phyloP scores from a whole-genome alignment of 495 filamentous ascomycete genomes.

The Polyplosphaeria fusca region DNA sequence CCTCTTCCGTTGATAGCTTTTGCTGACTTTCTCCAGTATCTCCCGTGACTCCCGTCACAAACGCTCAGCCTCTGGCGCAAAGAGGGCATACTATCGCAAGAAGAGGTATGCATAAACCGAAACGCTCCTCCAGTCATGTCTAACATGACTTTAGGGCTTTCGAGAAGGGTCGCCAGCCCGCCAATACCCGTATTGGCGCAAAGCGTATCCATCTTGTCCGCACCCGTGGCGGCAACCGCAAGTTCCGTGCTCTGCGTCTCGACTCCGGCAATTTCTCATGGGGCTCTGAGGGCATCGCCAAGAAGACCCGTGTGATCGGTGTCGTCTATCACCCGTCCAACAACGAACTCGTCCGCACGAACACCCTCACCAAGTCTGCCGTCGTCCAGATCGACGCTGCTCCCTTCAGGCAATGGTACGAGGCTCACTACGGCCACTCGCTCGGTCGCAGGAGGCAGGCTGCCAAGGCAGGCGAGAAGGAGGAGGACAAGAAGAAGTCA shows the following conservation, averaged over 20 bases:
- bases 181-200: conserved; percentile 96
- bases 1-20: background rate
- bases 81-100: conserved; percentile 90
- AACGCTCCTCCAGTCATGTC: conserved; percentile 37
- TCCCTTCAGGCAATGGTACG: conserved; percentile 99
- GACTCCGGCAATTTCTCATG: conserved; percentile 99
- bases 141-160: conserved; percentile 68
- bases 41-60: conserved; percentile 99
- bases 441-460: conserved; percentile 86
- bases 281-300: conserved; percentile 94
- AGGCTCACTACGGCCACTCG: conserved; percentile 93
- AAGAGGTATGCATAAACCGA: conserved; percentile 64
- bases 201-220: conserved; percentile 99
- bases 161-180: conserved; percentile 98
- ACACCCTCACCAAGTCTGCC: conserved; percentile 98
- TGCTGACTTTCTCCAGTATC: conserved; percentile 57
- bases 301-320: conserved; percentile 97
- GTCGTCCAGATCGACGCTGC: conserved; percentile 98
- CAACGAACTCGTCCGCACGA: conserved; percentile 99
- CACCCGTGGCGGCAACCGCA: conserved; percentile 97
- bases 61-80: conserved; percentile 94
- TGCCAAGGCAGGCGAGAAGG: conserved; percentile 47
- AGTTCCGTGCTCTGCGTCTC: conserved; percentile 98
- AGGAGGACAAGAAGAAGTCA: conserved; percentile 52
- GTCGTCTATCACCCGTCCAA: conserved; percentile 99